Conservation (phyloP, 768 basidiomycete species). For the Hypsizygus marmoreus region DNA sequence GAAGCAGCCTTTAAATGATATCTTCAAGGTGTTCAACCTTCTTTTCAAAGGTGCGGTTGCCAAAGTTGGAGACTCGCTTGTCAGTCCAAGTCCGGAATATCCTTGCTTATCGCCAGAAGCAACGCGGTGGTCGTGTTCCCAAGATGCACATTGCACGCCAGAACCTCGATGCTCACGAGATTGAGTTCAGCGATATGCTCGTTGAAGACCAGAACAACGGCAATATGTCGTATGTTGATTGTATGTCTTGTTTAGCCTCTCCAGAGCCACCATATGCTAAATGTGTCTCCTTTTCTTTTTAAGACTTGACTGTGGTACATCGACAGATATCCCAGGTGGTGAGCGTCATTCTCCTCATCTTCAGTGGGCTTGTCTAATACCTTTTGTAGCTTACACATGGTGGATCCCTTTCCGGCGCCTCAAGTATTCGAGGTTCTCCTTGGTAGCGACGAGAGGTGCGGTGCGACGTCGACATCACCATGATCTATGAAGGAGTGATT, state of each 20-base stretch:
- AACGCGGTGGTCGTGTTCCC: conserved; percentile 50
- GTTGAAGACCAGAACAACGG: conserved; percentile 97
- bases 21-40: background rate
- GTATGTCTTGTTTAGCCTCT: conserved; percentile 44
- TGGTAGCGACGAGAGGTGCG: conserved; percentile 43
- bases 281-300: too few relatives aligned
- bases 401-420: conserved; percentile 38
- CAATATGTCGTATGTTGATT: conserved; percentile 89
- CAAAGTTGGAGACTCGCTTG: conserved; percentile 68
- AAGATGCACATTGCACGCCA: conserved; percentile 84
- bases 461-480: too few relatives aligned
- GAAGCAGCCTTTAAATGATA: background rate
- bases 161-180: conserved; percentile 88
- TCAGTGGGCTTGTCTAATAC: background rate
- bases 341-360: conserved; percentile 19
- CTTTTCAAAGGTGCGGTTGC: conserved; percentile 60
- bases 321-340: conserved; percentile 51
- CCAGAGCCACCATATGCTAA: too few relatives aligned
- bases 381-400: conserved; percentile 38
- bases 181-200: conserved; percentile 97
- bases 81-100: conserved; percentile 88
- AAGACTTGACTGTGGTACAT: conserved; percentile 53
- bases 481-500: conserved; percentile 29
- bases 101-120: conserved; percentile 64
- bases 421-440: conserved; percentile 40